These are phyloP conservation scores for Metschnikowia peoriensis DNA, from an alignment of 805 yeast species.

Conservation along the genomic window DNA sequence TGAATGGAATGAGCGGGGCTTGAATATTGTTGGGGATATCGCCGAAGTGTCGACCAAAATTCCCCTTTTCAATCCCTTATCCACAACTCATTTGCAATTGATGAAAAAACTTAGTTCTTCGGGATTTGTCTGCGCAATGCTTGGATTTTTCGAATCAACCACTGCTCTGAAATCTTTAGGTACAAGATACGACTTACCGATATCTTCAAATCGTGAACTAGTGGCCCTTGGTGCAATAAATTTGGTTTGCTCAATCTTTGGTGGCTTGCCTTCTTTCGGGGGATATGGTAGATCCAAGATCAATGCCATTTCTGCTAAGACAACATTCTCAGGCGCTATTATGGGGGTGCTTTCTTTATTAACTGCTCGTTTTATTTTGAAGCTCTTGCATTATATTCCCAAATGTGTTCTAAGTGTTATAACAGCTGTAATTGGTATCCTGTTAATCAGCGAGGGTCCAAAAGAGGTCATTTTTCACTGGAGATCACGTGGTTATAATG, in stretches of 20 bases:
- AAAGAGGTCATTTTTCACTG: constrained; percentile 69
- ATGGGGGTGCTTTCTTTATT: constrained; percentile 76
- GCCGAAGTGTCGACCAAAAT: constrained; percentile 44
- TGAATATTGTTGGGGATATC: constrained; percentile 70
- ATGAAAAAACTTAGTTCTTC: constrained; percentile 63
- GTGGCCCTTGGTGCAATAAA: constrained; percentile 86
- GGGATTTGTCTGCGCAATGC: constrained; percentile 68
- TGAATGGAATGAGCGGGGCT: constrained; percentile 53
- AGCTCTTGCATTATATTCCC: constrained; percentile 71
- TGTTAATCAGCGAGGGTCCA: constrained; percentile 59
- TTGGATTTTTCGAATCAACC: constrained; percentile 91
- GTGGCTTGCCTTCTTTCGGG: constrained; percentile 87
- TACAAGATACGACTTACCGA: constrained; percentile 63
- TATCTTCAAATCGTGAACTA: constrained; percentile 85
- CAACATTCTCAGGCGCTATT: constrained; percentile 78
- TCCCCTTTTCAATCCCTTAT: constrained; percentile 55
- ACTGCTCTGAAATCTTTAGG: constrained; percentile 90
- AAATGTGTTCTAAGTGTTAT: constrained; percentile 76
- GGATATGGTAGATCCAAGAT: constrained; percentile 94
- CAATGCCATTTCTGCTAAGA: constrained; percentile 79
- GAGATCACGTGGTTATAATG: constrained; percentile 72
- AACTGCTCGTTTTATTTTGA: constrained; percentile 59
- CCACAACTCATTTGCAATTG: constrained; percentile 46
- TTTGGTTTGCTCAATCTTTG: constrained; percentile 59
- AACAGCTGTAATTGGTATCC: constrained; percentile 67